These are phyloP conservation scores for Aspergillus tubingensis DNA, from an alignment of 2,329 filamentous ascomycete species.

Conservation along the genomic window DNA sequence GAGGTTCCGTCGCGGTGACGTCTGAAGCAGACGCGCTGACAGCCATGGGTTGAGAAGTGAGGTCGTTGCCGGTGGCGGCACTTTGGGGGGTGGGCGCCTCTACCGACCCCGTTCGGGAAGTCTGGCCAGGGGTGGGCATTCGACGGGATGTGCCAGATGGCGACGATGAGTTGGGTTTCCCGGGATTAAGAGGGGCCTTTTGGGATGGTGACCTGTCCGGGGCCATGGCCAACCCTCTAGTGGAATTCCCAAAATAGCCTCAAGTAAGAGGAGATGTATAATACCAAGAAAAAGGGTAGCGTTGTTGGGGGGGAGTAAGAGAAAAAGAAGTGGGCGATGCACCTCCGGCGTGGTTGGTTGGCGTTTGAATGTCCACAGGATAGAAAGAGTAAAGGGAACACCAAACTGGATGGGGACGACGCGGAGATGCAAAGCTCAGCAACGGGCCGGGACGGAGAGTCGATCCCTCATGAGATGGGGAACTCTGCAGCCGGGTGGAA, in stretches of 20 bases:
- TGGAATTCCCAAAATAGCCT: conserved; percentile 20
- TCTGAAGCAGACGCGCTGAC: conserved; percentile 45
- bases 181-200: conserved; percentile 26
- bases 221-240: conserved; percentile 35
- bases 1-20: conserved; percentile 36
- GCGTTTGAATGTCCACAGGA: conserved; percentile 10
- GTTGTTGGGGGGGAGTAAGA: not conserved
- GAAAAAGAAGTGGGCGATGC: conserved; percentile 16
- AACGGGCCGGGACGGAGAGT: conserved; percentile 29
- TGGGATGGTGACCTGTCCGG: conserved; percentile 32
- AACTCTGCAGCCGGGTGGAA: conserved; percentile 20
- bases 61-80: conserved; percentile 36
- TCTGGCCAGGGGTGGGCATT: conserved; percentile 41
- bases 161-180: conserved; percentile 29
- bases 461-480: conserved; percentile 26
- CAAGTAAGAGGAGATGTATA: conserved; percentile 11
- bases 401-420: conserved; percentile 20
- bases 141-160: conserved; percentile 16
- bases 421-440: conserved; percentile 27
- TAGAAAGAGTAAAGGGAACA: conserved; percentile 18
- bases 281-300: not conserved
- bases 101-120: conserved; percentile 25
- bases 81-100: conserved; percentile 24
- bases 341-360: conserved; percentile 17
- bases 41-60: conserved; percentile 47